These are phyloP conservation scores for Exophiala oligosperma DNA, from an alignment of 2,329 filamentous ascomycete species.

Conservation along the genomic window DNA sequence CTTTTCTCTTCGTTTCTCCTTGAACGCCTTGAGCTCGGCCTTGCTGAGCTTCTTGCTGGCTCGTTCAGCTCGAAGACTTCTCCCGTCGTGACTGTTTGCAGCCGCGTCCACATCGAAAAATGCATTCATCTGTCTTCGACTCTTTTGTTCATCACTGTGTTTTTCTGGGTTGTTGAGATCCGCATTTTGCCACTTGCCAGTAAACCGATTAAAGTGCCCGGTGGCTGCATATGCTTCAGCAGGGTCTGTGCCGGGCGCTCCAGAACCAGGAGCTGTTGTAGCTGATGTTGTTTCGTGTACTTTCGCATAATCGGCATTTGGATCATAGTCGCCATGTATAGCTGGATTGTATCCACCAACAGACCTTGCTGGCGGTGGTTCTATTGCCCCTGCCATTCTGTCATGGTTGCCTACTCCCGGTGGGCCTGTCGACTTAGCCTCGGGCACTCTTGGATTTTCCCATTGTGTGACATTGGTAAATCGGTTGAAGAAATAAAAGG, in stretches of 20 bases:
- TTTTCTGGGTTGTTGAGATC: slow-evolving; percentile 69
- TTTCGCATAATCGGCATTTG: slow-evolving; percentile 89
- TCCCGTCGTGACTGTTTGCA: slow-evolving; percentile 85
- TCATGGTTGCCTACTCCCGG: slow-evolving; percentile 32
- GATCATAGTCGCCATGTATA: slow-evolving; percentile 95
- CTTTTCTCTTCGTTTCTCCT: slow-evolving; percentile 81
- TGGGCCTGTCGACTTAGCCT: slow-evolving; percentile 34
- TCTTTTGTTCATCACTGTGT: slow-evolving; percentile 86
- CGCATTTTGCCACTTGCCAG: slow-evolving; percentile 73
- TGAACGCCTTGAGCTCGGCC: slow-evolving; percentile 85
- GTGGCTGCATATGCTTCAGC: slow-evolving; percentile 62
- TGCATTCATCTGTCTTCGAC: slow-evolving; percentile 82
- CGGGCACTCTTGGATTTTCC: slow-evolving; percentile 78
- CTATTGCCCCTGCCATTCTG: slow-evolving; percentile 35
- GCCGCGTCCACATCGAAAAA: slow-evolving; percentile 96
- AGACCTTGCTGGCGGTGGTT: slow-evolving; percentile 38
- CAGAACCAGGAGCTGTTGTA: slow-evolving; percentile 33
- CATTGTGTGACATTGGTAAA: slow-evolving; percentile 75
- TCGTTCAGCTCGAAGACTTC: slow-evolving; percentile 87
- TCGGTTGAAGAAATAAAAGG: slow-evolving; percentile 84
- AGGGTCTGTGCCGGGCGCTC: slow-evolving; percentile 41
- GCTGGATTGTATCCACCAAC: slow-evolving; percentile 86
- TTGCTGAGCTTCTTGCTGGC: slow-evolving; percentile 81
- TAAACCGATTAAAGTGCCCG: slow-evolving; percentile 88
- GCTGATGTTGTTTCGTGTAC: slow-evolving; percentile 42